Conservation (phyloP, 345 rosid species). For the Boechera divaricarpa region DNA sequence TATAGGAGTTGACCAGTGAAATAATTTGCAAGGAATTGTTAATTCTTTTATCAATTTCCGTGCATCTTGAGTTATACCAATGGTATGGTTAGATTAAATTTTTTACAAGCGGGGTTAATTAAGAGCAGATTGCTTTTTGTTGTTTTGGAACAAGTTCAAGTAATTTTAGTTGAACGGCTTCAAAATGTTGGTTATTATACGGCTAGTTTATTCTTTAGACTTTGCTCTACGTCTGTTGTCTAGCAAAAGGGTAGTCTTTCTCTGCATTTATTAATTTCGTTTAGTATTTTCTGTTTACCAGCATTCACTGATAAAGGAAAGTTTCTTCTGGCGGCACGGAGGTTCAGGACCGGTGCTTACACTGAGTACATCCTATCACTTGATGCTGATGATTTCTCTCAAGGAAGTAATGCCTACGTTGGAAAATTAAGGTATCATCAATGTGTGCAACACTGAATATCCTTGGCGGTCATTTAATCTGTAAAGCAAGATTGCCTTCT, state of each 20-base stretch:
- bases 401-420: conserved; percentile 90
- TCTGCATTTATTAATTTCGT: background rate
- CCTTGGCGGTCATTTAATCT: background rate
- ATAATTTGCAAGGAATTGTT: background rate
- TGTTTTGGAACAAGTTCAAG: conserved; percentile 14
- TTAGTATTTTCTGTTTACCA: conserved; percentile 40
- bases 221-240: background rate
- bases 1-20: conserved; percentile 9
- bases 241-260: background rate
- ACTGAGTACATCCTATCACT: conserved; percentile 87
- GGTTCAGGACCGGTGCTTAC: conserved; percentile 79
- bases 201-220: background rate
- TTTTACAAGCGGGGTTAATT: background rate
- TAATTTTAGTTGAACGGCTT: background rate
- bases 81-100: background rate
- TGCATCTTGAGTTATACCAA: background rate
- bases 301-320: conserved; percentile 85
- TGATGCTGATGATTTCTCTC: conserved; percentile 86
- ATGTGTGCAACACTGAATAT: conserved; percentile 3
- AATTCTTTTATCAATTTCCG: background rate
- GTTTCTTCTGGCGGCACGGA: conserved; percentile 92
- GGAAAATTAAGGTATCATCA: conserved; percentile 83
- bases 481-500: background rate
- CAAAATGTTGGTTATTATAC: background rate
- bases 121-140: background rate